Evolutionary conservation across 2,329 filamentous ascomycete species (phyloP), one percentile per base, ranked within the genome.

Genomic region (Fusarium tricinctum): DNA sequence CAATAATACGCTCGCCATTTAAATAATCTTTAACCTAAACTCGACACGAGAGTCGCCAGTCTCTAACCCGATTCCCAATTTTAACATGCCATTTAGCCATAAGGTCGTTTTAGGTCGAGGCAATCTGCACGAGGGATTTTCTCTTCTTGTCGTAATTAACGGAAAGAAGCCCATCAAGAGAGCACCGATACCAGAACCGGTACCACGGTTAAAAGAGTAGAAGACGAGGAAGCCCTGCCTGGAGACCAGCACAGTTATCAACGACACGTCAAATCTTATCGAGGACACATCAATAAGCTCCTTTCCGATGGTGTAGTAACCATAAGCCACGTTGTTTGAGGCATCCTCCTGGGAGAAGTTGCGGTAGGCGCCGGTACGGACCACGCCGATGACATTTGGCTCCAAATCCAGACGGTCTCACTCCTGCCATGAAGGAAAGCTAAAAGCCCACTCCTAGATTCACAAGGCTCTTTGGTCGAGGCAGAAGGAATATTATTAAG

Each of bases 251-350:
- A 84, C 96, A 99, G 89, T 96, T 97, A 83, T 99, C 94, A 83
- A 95, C 94, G 75, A 98, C 94, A 76, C 92, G 93, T 82, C 96
- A 93, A 74, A 99, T 92, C 89, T 97, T 97, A 88, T 99, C 96
- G 75, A 98, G 86, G 68, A 98, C 96, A 94, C 91, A 82, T 99
- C 96, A 77, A 98, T 97, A 83, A 99, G 90, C 88, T 99, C 96
- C 89, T 98, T 98, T 81, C 96, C 96, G 76, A 98, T 94, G 70
- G 96, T 99, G 89, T 99, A 98, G 88, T 99, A 95, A 75, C 96
- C 96, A 89, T 96, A 95, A 77, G 96, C 96, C 80, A 98, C 98
- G 91, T 99, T 99, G 92, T 99, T 99, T 75, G 95, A 97, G 74
- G 96, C 96, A 90, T 98, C 96, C 89, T 98, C 96, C 87, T 98